Base-by-base conservation (phyloP, 116 monocot species). In the Cymodocea nodosa region DNA sequence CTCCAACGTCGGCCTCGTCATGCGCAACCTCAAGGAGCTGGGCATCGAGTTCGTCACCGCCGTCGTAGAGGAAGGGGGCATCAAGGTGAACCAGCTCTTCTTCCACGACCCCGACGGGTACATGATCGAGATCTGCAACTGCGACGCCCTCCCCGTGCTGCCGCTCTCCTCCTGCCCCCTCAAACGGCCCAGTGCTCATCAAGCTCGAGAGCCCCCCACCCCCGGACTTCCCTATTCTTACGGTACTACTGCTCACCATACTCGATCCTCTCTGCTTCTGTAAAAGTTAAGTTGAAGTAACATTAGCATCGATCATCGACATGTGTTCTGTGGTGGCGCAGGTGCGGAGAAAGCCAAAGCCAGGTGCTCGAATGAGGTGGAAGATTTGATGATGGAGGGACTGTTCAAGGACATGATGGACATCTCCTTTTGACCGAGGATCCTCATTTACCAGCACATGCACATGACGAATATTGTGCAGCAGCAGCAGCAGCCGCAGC, bases 331-430 rank as follows among this genome's bases (percentile, higher is more conserved):
- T 36, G 34, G 37, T 30, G 19, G 12, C 16, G 15, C 25, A 61
- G 44, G 63, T 20, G 44, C 40, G n/a, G 18, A 48, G 15, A 53
- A 15, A 15, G 53, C 53, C 19, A 63, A 48, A 9, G 60, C 73
- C 60, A 68, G 69, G 65, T 82, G 85, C 20, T 67, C 50, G 34
- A 70, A 53, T 48, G 85, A 81, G 76, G 81, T 66, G 23, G 81
- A 74, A 65, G 51, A 67, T 17, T 63, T 64, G 63, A 74, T 85
- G 71, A 76, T 79, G 76, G 81, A 85, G 65, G 35, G 67, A n/a
- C 59, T 81, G 65, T 74, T 79, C 50, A 76, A 78, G 7, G 79
- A 81, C 60, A 85, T 85, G 68, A 79, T 81, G 81, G 74, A 81
- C 50, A 73, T 85, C 15, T 81, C 79, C 35, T 82, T 75, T 25